These are phyloP conservation scores for Calvatia gigantea DNA, from an alignment of 768 basidiomycete species.

Conservation along the genomic window DNA sequence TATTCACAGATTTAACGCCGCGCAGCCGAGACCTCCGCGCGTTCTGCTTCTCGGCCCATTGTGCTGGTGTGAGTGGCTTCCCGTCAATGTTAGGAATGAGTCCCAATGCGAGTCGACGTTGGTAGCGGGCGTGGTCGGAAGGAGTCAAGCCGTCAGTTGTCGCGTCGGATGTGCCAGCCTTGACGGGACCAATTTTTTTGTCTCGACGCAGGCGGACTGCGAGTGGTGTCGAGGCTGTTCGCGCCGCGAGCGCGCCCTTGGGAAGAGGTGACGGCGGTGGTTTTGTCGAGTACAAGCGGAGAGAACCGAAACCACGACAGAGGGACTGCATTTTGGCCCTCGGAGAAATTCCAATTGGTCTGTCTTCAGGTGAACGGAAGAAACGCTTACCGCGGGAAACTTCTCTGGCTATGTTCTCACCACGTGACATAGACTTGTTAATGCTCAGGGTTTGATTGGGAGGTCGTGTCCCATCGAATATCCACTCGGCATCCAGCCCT, in stretches of 20 bases:
- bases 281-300: slow-evolving; percentile 37
- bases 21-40: slow-evolving; percentile 62
- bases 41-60: slow-evolving; percentile 60
- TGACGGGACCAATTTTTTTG: slow-evolving; percentile 39
- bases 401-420: background rate
- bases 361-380: background rate
- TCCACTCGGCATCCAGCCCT: background rate
- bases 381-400: background rate
- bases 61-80: slow-evolving; percentile 40
- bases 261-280: slow-evolving; percentile 26
- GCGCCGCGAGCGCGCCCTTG: slow-evolving; percentile 45
- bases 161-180: slow-evolving; percentile 40
- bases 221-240: slow-evolving; percentile 68
- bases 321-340: slow-evolving; percentile 31
- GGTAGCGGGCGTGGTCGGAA: slow-evolving; percentile 58
- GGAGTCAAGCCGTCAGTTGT: slow-evolving; percentile 58
- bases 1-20: slow-evolving; percentile 47
- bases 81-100: slow-evolving; percentile 36
- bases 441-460: slow-evolving; percentile 2
- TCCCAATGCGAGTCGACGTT: slow-evolving; percentile 52
- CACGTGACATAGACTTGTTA: slow-evolving; percentile 1
- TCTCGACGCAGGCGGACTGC: slow-evolving; percentile 69
- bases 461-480: slow-evolving; percentile 4
- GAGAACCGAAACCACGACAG: slow-evolving; percentile 24
- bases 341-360: background rate